Evolutionary conservation across 805 yeast genomes (phyloP), one percentile per base, ranked within the genome.

Genomic region (Helenozyma rhizophorensis): DNA sequence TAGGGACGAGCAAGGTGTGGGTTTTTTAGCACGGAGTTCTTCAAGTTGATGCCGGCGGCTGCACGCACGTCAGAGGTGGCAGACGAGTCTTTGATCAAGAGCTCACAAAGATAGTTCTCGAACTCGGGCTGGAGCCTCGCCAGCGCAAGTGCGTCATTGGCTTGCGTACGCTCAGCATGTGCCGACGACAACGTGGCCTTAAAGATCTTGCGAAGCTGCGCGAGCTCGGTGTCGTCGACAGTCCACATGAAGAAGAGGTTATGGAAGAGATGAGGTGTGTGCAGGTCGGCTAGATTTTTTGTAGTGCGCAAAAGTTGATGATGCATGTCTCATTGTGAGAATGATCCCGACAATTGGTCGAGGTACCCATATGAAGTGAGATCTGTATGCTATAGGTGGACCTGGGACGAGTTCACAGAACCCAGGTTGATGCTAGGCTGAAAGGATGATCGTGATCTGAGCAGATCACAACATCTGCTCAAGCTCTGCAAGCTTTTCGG

Each of bases 11-110:
- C 43, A 34, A 43, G 29, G 28, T 35, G 49, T 6, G 60, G 54
- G 22, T 60, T 53, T 37, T 60, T 67, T 23, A 75, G 48, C n/a
- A 88, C 61, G 40, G 74, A 74, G 58, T 89, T 90, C 54, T 93
- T 90, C 56, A 93, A 70, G 50, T 80, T 68, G 39, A 89, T 60
- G 8, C 97, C 98, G 1, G 97, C 90, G 0, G 95, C 80, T 1
- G 96, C 96, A 32, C 96, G 71, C 8, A 79, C 69, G 25, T 76
- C 78, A 0, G 77, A 58, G n/a, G 62, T 60, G 8, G 72, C 62
- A 19, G 44, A 28, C 13, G 68, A 62, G 27, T 79, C 80, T 24
- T 60, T 57, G 13, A 84, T 74, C 24, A 93, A 66, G 27, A 89
- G 71, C 48, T 75, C 76, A 23, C 85, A 70, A 18, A 90, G 65